Percentiles rank a stretch among this genome's conserved stretches.
These are phyloP conservation scores for Rusavskia elegans DNA, from an alignment of 495 filamentous ascomycete species.

Conservation along the genomic window DNA sequence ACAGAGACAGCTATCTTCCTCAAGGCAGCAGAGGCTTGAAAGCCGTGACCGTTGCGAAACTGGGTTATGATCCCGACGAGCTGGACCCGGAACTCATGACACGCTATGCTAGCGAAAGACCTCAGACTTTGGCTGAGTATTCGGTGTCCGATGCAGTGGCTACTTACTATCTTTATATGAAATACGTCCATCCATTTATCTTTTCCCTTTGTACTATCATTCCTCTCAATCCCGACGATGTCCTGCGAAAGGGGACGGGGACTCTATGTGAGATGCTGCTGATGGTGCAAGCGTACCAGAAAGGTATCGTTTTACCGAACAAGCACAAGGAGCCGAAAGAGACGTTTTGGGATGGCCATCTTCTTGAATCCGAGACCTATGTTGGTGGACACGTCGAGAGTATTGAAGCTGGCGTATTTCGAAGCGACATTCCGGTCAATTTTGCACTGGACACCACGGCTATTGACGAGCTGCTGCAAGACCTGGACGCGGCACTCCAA, in stretches of 20 bases:
- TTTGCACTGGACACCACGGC: constrained; percentile 78
- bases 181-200: constrained; percentile 99
- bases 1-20: constrained; percentile 92
- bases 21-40: constrained; percentile 96
- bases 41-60: constrained; percentile 91
- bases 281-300: constrained; percentile 94
- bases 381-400: constrained; percentile 98
- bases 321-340: constrained; percentile 88
- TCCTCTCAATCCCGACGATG: constrained; percentile 83
- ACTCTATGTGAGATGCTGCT: constrained; percentile 97
- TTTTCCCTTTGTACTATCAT: constrained; percentile 97
- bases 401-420: constrained; percentile 97
- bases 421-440: constrained; percentile 83
- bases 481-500: constrained; percentile 78
- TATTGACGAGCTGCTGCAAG: constrained; percentile 71
- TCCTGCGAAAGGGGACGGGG: constrained; percentile 86
- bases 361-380: constrained; percentile 94
- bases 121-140: constrained; percentile 90
- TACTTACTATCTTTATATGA: constrained; percentile 99
- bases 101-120: constrained; percentile 76
- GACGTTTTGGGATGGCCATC: constrained; percentile 89
- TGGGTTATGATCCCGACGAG: constrained; percentile 97
- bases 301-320: constrained; percentile 85
- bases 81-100: constrained; percentile 98
- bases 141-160: constrained; percentile 98